Base-by-base conservation (phyloP, 2,329 filamentous ascomycete genomes). In the Epichloe bromicola region DNA sequence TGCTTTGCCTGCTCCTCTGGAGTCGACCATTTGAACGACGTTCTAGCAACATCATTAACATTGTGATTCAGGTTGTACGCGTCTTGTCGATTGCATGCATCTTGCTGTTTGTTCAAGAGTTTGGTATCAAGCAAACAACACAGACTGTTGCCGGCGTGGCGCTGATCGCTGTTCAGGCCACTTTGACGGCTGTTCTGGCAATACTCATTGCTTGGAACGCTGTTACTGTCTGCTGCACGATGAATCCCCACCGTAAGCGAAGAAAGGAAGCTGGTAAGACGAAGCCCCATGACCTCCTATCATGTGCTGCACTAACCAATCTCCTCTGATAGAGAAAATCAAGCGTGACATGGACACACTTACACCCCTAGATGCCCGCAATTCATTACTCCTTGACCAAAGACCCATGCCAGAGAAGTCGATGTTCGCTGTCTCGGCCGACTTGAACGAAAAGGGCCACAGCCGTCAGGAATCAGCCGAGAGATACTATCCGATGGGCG, bases 131-230 rank as follows among this genome's bases (percentile, higher is more conserved):
- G 5, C 84, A 96, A 67, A 95, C 90, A 10, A 96, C 91, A 10
- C 88, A 96, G 73, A 97, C 93, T 0, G 80, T 97, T 47, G 91
- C 88, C 15, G 93, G 93, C 51, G 80, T 97, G n/a, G 87, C 89
- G 15, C 76, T 98, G 53, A 93, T 97, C 57, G 88, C 83, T n/a
- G 77, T 97, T 5, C 93, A 98, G 69, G 87, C 87, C 0, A 79
- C 83, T 0, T 71, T 98, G 58, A 95, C 90, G 5, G 89, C 79
- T 55, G 68, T 88, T 23, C 74, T 98, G 51, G 90, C 88, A 3
- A 85, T 97, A 48, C 75, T 97, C 33, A 95, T 98, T 59, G 78
- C 79, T 11, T 86, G 90, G 71, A 97, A 97, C 63, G 88, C 88
- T 45, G 80, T 96, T 63, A 86, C 88, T 59, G 78, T 82, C 49